These are phyloP conservation scores for Pseudozyma tsukubaensis DNA, from an alignment of 1,284 basidiomycete genomes.

Conservation along the genomic window DNA sequence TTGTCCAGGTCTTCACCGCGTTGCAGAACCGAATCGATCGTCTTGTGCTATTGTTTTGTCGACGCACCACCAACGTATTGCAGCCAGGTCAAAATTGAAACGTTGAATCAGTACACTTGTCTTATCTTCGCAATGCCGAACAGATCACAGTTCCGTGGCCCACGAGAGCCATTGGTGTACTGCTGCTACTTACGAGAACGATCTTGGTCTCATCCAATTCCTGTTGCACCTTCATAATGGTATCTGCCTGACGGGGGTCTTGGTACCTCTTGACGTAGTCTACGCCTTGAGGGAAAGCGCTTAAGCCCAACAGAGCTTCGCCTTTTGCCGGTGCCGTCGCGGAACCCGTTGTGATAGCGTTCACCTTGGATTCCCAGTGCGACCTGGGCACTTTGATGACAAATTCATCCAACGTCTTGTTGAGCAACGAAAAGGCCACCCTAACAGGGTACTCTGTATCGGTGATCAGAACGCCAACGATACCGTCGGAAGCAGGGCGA, in stretches of 20 bases:
- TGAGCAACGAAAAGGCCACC: slow-evolving; percentile 93
- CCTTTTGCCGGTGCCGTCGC: slow-evolving; percentile 61
- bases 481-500: slow-evolving; percentile 66
- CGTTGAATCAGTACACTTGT: no score
- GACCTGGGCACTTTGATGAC: slow-evolving; percentile 80
- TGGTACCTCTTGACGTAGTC: slow-evolving; percentile 93
- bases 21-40: slow-evolving; percentile 95
- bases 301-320: slow-evolving; percentile 57
- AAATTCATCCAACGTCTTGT: slow-evolving; percentile 95
- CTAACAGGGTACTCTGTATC: slow-evolving; percentile 97
- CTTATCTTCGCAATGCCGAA: no score
- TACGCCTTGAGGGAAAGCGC: slow-evolving; percentile 74
- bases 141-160: no score
- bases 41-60: slow-evolving; percentile 85
- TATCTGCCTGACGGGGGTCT: slow-evolving; percentile 96
- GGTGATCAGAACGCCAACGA: slow-evolving; percentile 86
- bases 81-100: not conserved
- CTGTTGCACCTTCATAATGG: slow-evolving; percentile 98
- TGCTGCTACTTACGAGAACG: slow-evolving; percentile 70
- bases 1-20: slow-evolving; percentile 98
- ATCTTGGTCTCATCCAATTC: slow-evolving; percentile 99
- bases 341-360: slow-evolving; percentile 59
- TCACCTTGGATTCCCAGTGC: slow-evolving; percentile 71
- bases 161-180: not conserved
- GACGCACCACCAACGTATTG: no score